Evolutionary conservation across 768 basidiomycete species (phyloP).

Genomic region (Kwoniella newhampshirensis): DNA sequence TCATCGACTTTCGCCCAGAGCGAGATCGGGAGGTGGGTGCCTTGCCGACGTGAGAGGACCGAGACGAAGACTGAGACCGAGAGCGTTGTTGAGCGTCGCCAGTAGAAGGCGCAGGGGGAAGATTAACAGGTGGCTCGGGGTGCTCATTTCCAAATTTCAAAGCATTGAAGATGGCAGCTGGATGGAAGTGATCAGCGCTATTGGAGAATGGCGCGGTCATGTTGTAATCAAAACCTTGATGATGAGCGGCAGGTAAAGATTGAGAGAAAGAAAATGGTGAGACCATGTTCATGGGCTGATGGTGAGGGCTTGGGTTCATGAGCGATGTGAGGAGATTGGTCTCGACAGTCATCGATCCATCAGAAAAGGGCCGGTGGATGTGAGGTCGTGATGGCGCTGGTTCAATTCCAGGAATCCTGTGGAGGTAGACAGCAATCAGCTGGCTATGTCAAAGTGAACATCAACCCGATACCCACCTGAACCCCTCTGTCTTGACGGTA

Average conservation of each 20-base stretch:
- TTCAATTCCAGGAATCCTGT: constrained; percentile 15
- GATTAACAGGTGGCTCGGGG: constrained; percentile 26
- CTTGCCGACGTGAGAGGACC: constrained; percentile 26
- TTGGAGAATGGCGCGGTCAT: constrained; percentile 21
- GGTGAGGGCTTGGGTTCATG: constrained; percentile 17
- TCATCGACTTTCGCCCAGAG: constrained; percentile 41
- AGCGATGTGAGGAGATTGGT: constrained; percentile 34
- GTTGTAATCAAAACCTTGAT: constrained; percentile 21
- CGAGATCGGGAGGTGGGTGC: constrained; percentile 23
- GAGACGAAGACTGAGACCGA: constrained; percentile 25
- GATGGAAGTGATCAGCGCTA: constrained; percentile 23
- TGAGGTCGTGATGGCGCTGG: constrained; percentile 17
- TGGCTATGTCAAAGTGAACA: background rate
- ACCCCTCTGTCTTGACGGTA: constrained; percentile 22
- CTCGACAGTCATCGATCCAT: constrained; percentile 38
- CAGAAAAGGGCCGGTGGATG: constrained; percentile 36
- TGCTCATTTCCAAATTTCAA: constrained; percentile 31
- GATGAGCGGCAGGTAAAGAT: constrained; percentile 20
- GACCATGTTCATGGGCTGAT: constrained; percentile 9
- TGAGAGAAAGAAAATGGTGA: constrained; percentile 25
- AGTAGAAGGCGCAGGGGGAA: background rate
- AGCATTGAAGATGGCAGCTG: constrained; percentile 26
- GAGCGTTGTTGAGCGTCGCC: constrained; percentile 22
- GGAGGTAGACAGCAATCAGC: background rate
- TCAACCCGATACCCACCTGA: constrained; percentile 5